Conservation (phyloP, 2,329 filamentous ascomycete genomes). For the Epichloe gansuensis region DNA sequence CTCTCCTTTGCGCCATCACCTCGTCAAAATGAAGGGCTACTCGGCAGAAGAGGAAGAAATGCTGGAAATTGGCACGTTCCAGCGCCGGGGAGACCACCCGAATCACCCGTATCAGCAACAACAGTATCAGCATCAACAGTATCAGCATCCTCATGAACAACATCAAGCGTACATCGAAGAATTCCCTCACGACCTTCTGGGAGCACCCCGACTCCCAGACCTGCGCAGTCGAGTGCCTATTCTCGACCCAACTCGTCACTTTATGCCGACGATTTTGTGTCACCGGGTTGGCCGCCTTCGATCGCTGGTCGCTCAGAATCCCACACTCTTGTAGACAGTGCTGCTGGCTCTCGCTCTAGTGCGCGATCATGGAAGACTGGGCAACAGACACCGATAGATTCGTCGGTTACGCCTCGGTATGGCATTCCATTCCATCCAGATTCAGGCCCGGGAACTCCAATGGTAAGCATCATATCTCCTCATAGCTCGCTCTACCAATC, state of each 20-base stretch:
- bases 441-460: slow-evolving; percentile 8
- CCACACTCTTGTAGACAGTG: slow-evolving; percentile 18
- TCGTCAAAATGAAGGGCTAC: slow-evolving; percentile 17
- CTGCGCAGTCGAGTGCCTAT: neutral
- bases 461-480: slow-evolving; percentile 4
- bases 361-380: slow-evolving; percentile 14
- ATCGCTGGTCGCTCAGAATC: slow-evolving; percentile 14
- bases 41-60: slow-evolving; percentile 21
- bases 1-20: neutral
- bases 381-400: slow-evolving; percentile 9
- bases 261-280: slow-evolving; percentile 5
- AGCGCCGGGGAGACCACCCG: slow-evolving; percentile 8
- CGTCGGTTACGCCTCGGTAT: slow-evolving; percentile 5
- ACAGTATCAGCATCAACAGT: slow-evolving; percentile 13
- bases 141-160: slow-evolving; percentile 13
- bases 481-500: neutral
- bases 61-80: slow-evolving; percentile 21
- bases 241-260: slow-evolving; percentile 3
- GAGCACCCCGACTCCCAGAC: slow-evolving; percentile 2
- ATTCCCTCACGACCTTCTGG: neutral
- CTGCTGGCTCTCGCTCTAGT: slow-evolving; percentile 13
- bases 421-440: slow-evolving; percentile 7
- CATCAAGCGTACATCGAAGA: slow-evolving; percentile 14
- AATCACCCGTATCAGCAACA: slow-evolving; percentile 2
- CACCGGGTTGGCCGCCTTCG: slow-evolving; percentile 10